phyloP scores from a whole-genome alignment of 306 rosid species.

The Betula pendula region DNA sequence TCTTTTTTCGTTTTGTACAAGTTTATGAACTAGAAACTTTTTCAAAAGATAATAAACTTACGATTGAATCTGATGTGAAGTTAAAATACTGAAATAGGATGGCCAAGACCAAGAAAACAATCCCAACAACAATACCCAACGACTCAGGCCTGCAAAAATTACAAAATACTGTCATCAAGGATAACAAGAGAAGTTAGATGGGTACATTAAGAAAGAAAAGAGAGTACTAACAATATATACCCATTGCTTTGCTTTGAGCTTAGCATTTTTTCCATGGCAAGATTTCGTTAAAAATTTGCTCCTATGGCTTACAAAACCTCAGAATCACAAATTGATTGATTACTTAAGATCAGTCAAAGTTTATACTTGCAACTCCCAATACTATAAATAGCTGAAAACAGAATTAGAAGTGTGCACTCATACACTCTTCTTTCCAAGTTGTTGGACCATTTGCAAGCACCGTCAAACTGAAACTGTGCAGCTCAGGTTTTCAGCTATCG shows the following conservation, averaged over 20 bases:
- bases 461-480: too few relatives aligned
- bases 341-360: neutral
- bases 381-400: neutral
- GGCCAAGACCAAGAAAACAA: constrained; percentile 78
- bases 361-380: neutral
- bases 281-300: neutral
- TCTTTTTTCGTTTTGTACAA: neutral
- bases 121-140: constrained; percentile 85
- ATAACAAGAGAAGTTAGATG: too few relatives aligned
- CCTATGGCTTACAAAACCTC: neutral
- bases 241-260: neutral
- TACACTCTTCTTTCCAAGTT: neutral
- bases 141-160: constrained; percentile 80
- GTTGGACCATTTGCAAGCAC: neutral
- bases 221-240: neutral
- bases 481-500: too few relatives aligned
- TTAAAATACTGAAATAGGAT: constrained; percentile 88
- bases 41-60: constrained; percentile 35
- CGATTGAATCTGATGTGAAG: constrained; percentile 86
- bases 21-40: neutral
- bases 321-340: neutral
- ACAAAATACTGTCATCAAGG: constrained; percentile 22
- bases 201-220: neutral
- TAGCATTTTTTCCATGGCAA: neutral
- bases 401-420: neutral